Percentiles rank a stretch among this genome's conserved stretches.
phyloP scores from a whole-genome alignment of 2,329 filamentous ascomycete genomes.

The Sporothrix phasma region DNA sequence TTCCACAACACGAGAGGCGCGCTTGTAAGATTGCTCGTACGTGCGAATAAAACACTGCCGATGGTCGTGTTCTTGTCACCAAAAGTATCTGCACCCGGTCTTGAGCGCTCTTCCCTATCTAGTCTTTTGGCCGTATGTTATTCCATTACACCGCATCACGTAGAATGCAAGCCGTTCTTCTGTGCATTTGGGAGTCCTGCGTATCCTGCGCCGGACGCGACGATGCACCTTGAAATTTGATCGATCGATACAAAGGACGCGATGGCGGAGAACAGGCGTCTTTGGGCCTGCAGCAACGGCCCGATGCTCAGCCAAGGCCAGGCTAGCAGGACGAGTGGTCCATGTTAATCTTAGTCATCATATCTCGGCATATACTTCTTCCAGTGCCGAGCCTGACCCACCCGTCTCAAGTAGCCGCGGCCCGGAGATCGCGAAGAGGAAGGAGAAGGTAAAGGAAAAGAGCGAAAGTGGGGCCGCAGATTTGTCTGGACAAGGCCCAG shows the following conservation, averaged over 20 bases:
- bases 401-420: not conserved
- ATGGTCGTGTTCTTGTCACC: too few relatives aligned
- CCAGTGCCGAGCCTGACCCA: not conserved
- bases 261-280: not conserved
- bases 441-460: not conserved
- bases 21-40: too few relatives aligned
- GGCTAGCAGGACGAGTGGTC: not conserved
- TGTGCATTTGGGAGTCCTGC: too few relatives aligned
- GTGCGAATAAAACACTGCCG: too few relatives aligned
- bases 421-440: not conserved
- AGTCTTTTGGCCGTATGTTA: too few relatives aligned
- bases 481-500: not conserved
- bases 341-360: not conserved
- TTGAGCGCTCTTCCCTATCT: too few relatives aligned
- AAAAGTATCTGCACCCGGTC: too few relatives aligned
- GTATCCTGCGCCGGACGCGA: too few relatives aligned
- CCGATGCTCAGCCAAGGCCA: slow-evolving; percentile 4
- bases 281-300: not conserved
- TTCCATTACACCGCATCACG: too few relatives aligned
- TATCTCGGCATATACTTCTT: not conserved
- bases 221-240: not conserved
- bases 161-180: too few relatives aligned
- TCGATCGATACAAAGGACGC: not conserved
- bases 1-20: too few relatives aligned
- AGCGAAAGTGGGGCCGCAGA: not conserved